phyloP scores from a whole-genome alignment of 2,329 filamentous ascomycete species.

The Penicillium polonicum region DNA sequence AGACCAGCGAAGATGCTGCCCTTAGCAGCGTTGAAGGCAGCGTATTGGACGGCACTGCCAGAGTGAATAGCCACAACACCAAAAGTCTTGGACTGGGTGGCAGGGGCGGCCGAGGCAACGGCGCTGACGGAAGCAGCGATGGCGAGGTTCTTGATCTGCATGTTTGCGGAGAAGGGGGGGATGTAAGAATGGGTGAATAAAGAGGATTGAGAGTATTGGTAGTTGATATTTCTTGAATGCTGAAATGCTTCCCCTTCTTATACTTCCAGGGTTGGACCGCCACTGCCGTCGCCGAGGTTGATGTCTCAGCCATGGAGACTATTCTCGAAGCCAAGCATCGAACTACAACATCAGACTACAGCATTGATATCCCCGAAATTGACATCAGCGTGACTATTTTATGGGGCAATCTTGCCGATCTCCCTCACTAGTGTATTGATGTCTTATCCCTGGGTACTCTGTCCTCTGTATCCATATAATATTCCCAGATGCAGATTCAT shows the following conservation, averaged over 20 bases:
- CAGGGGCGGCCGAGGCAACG: slow-evolving; percentile 26
- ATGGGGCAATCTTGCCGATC: neutral
- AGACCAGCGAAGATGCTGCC: slow-evolving; percentile 49
- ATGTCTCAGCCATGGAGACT: slow-evolving; percentile 6
- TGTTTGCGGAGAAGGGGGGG: slow-evolving; percentile 15
- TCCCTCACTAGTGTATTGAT: neutral
- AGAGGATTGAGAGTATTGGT: neutral
- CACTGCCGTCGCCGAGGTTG: slow-evolving; percentile 2
- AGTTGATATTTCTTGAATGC: neutral
- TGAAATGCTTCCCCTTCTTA: neutral
- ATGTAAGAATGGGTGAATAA: neutral
- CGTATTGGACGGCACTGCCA: slow-evolving; percentile 51
- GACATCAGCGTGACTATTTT: neutral
- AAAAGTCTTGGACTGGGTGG: slow-evolving; percentile 43
- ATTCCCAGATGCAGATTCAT: neutral
- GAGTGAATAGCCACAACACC: slow-evolving; percentile 53
- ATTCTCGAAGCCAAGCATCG: neutral
- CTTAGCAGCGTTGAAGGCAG: slow-evolving; percentile 46
- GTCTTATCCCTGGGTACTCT: neutral
- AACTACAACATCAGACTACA: neutral
- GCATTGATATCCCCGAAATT: neutral
- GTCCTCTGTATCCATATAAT: neutral
- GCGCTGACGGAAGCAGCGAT: slow-evolving; percentile 34
- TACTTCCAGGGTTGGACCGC: neutral
- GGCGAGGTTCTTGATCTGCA: slow-evolving; percentile 31